Conservation (phyloP, 2,329 filamentous ascomycete species). For the Magnaporthiopsis incrustans region DNA sequence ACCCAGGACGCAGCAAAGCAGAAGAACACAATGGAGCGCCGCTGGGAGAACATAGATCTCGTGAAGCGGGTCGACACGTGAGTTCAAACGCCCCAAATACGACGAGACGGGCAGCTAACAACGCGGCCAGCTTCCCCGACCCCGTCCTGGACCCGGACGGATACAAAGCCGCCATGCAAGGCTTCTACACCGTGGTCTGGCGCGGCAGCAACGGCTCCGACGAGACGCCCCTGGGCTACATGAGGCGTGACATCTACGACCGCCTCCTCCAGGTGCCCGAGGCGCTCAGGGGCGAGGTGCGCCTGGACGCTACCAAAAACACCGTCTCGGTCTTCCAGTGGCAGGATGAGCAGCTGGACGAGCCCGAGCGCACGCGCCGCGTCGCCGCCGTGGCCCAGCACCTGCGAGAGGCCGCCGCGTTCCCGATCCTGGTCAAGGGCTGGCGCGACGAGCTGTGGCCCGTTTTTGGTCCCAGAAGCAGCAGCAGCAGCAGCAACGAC, state of each 20-base stretch:
- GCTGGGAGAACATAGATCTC: conserved; percentile 17
- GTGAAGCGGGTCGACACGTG: conserved; percentile 18
- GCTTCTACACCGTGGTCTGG: conserved; percentile 60
- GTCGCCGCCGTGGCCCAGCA: conserved; percentile 51
- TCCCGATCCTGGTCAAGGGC: conserved; percentile 59
- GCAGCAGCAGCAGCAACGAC: conserved; percentile 30
- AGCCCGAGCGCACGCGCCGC: conserved; percentile 51
- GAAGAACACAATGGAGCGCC: neutral
- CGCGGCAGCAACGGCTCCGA: conserved; percentile 54
- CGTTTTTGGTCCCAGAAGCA: conserved; percentile 53
- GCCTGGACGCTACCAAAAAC: conserved; percentile 48
- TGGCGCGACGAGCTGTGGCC: conserved; percentile 81
- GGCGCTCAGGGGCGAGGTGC: conserved; percentile 47
- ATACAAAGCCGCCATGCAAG: conserved; percentile 47
- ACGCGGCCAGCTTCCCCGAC: conserved; percentile 65
- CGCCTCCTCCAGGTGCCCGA: conserved; percentile 40
- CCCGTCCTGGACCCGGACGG: conserved; percentile 48
- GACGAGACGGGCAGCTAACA: neutral
- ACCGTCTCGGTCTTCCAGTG: conserved; percentile 56
- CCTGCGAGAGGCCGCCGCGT: conserved; percentile 63
- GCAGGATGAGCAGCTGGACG: conserved; percentile 37
- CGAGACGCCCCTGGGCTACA: conserved; percentile 49
- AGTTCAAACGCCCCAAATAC: conserved; percentile 7
- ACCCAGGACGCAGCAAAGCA: no score
- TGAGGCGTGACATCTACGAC: conserved; percentile 42